Percentiles rank a stretch among this genome's conserved stretches.
These are phyloP conservation scores for Nemania bipapillata DNA, from an alignment of 2,329 filamentous ascomycete genomes.

Conservation along the genomic window DNA sequence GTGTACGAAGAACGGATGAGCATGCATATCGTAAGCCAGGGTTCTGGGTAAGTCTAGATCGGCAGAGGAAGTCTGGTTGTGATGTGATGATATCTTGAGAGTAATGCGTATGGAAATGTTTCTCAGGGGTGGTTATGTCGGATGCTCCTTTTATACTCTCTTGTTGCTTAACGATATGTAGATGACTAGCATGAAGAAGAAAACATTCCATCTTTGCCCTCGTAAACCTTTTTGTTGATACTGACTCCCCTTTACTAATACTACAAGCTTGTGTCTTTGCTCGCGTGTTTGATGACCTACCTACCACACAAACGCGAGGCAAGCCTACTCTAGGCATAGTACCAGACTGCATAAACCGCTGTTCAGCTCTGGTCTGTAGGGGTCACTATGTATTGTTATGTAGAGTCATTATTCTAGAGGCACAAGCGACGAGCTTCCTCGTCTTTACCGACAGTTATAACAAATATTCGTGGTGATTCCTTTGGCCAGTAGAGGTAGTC, in stretches of 20 bases:
- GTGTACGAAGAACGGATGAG: conserved; percentile 35
- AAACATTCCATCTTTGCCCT: background rate
- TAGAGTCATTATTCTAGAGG: background rate
- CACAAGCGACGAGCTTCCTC: background rate
- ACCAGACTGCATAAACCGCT: too few relatives aligned
- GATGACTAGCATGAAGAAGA: background rate
- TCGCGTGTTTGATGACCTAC: conserved; percentile 8
- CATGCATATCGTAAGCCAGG: conserved; percentile 11
- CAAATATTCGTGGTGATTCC: background rate
- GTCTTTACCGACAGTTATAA: background rate
- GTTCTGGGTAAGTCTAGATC: conserved; percentile 5
- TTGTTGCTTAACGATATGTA: background rate
- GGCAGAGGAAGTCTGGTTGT: background rate
- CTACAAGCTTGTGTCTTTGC: background rate
- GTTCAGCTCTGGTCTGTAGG: too few relatives aligned
- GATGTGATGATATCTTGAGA: background rate
- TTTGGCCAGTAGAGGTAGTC: background rate
- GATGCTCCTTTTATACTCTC: background rate
- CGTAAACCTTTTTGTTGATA: background rate
- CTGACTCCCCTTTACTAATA: background rate
- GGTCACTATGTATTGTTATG: background rate
- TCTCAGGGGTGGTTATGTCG: background rate
- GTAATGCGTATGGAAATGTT: background rate
- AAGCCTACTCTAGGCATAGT: background rate
- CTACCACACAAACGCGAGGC: conserved; percentile 7